Base-by-base conservation (phyloP, 2,329 filamentous ascomycete genomes). In the Cladobotryum mycophilum region DNA sequence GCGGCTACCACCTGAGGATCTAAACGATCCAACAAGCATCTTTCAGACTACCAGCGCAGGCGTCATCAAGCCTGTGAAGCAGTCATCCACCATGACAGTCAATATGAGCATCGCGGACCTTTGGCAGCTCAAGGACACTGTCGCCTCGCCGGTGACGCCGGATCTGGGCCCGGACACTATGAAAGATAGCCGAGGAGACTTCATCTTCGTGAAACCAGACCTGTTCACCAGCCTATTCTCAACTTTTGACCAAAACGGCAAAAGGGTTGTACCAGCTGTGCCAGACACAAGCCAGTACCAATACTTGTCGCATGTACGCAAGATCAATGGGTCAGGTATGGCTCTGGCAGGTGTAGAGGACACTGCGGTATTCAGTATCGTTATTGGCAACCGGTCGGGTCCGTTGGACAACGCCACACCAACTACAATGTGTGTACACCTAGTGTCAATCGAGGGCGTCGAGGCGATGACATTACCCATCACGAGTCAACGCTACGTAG, bases 311-410 rank as follows among this genome's bases (percentile, higher is more conserved):
- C 72, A 76, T 47, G 66, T 71, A 0, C 64, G 71, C 1, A 60
- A 68, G 11, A 64, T 75, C 52, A 70, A 73, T 46, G 64, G 60
- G 0, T 46, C 52, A 0, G 70, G 71, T 0, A 70, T 72, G 60
- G 64, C 70, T 0, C 49, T 64, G 0, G 66, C 66, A 0, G 69
- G 64, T 4, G 56, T 60, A 9, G 62, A 70, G 7, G 66, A 70
- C 8, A 53, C 56, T 0, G 67, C 58, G 12, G 49, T 64, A 2
- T 73, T 68, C 35, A 57, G 53, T 7, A 60, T 74, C 15, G 63
- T 74, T 1, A 51, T 74, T 1, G 59, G 60, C 2, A 53, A 61
- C 37, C 62, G 71, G 5, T 58, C 61, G 1, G 72, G 71, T 0
- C 63, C 64, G 0, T 45, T 67, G 1, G 53, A 62, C 14, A 63